Evolutionary conservation across 192 early-diverging fungal species (phyloP).

Genomic region (Entomortierella beljakovae): DNA sequence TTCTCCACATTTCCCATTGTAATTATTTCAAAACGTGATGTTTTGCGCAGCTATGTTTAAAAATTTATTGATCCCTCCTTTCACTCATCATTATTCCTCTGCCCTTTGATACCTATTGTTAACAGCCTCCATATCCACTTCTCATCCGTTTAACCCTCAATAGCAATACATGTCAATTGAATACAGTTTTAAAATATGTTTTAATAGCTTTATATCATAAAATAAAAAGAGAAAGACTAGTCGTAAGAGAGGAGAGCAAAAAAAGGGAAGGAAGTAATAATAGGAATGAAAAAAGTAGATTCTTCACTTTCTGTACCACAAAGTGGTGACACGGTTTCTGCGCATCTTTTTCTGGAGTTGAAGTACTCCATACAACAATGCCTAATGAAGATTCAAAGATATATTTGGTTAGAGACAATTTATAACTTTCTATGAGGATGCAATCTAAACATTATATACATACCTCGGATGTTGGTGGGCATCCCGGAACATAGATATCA

Average conservation of each 20-base stretch:
- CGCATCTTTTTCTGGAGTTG: conserved; percentile 99
- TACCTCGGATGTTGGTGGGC: conserved; percentile 94
- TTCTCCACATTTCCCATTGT: no score
- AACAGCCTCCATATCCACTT: no score
- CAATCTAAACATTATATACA: not conserved
- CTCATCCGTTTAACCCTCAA: no score
- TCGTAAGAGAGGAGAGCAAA: not conserved
- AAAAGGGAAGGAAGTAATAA: not conserved
- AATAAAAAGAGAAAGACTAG: not conserved
- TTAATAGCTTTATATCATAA: not conserved
- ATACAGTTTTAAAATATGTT: no score
- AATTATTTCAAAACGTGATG: no score
- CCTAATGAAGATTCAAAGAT: conserved; percentile 57
- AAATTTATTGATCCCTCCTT: no score
- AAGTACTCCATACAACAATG: conserved; percentile 95
- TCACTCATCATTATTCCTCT: no score
- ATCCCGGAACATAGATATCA: conserved; percentile 97
- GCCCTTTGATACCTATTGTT: no score
- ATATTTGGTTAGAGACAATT: no score
- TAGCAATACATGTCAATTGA: no score
- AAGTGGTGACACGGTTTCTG: conserved; percentile 76
- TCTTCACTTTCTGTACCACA: conserved; percentile 84
- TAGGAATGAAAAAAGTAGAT: not conserved
- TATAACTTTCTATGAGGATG: no score
- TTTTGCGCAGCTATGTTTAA: no score